Evolutionary conservation across 2,329 filamentous ascomycete species (phyloP), one percentile per base, ranked within the genome.

Genomic region (Phyllosticta capitalensis): DNA sequence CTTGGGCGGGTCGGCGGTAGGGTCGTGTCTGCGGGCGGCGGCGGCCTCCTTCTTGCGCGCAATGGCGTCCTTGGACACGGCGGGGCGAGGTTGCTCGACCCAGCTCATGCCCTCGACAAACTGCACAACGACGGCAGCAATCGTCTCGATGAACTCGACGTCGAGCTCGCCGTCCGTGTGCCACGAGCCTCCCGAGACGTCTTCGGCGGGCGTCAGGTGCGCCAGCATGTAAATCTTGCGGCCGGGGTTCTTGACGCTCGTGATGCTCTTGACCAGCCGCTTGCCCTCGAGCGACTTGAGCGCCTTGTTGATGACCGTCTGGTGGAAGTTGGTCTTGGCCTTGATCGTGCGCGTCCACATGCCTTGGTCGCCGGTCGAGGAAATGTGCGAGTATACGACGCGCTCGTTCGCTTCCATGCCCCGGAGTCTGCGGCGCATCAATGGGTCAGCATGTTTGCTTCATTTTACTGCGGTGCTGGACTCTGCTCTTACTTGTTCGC

Each of bases 171-270:
- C 89, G 63, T 96, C 91, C 7, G 89, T 92, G 72, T 94, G 96
- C 90, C 92, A 99, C 9, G 90, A 88, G 1, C 94, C 94, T 54
- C 94, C 94, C 0, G 91, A 95, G 53, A 95, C 89, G 63, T 94
- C 88, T 63, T 96, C 92, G 58, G 87, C 90, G 0, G 94, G 92
- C 10, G 85, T 84, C 62, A 99, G 82, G 63, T 87, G 86, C 58
- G 87, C 84, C 68, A 96, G 86, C 81, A 99, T 95, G 79, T 94
- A 99, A 82, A 95, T 96, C 76, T 95, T 96, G 71, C 94, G 88
- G 65, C 87, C 89, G 26, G 90, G 90, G 69, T 89, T 87, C 75
- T 95, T 91, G 74, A 95, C 91, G 72, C 88, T 94, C 76, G 92
- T 94, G 76, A 97, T 91, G 61, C 86, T 85, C 68, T 89, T 88